A percentile compares a stretch with the other conserved stretches of the same genome.
phyloP scores from a whole-genome alignment of 129 eudicot genomes.

The Flaveria brownii region DNA sequence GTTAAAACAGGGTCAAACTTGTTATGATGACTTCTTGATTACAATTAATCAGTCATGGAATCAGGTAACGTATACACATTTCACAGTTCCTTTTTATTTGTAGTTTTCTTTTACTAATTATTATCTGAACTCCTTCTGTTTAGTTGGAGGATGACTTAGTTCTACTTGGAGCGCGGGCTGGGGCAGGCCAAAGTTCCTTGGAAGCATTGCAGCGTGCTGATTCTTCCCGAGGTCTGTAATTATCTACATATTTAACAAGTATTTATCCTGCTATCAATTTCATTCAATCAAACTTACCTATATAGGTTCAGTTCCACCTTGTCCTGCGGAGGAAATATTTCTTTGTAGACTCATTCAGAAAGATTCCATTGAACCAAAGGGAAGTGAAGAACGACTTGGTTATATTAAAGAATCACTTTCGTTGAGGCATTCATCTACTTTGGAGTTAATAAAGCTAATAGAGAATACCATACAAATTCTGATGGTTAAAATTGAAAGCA shows the following conservation, averaged over 20 bases:
- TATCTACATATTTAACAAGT: background rate
- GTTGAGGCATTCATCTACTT: constrained; percentile 67
- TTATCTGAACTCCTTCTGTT: constrained; percentile 22
- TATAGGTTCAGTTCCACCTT: constrained; percentile 65
- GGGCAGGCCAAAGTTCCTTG: constrained; percentile 60
- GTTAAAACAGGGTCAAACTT: constrained; percentile 67
- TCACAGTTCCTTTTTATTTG: background rate
- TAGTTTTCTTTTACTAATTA: constrained; percentile 11
- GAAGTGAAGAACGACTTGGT: constrained; percentile 41
- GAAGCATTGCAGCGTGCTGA: constrained; percentile 64
- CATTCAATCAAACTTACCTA: constrained; percentile 1
- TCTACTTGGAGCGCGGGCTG: constrained; percentile 76
- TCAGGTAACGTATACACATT: constrained; percentile 51
- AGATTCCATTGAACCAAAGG: constrained; percentile 39
- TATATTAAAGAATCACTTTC: constrained; percentile 63
- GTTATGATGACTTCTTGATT: constrained; percentile 67
- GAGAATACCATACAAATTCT: constrained; percentile 65
- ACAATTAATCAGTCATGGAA: constrained; percentile 75
- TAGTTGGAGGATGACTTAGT: constrained; percentile 85
- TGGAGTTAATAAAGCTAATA: constrained; percentile 52
- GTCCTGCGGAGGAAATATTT: constrained; percentile 86
- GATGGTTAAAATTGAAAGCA: constrained; percentile 53
- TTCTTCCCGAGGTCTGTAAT: constrained; percentile 56
- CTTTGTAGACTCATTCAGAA: constrained; percentile 69
- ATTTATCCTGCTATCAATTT: constrained; percentile 7